These are phyloP conservation scores for Diaporthe aspalathi DNA, from an alignment of 2,329 filamentous ascomycete species.

Conservation along the genomic window DNA sequence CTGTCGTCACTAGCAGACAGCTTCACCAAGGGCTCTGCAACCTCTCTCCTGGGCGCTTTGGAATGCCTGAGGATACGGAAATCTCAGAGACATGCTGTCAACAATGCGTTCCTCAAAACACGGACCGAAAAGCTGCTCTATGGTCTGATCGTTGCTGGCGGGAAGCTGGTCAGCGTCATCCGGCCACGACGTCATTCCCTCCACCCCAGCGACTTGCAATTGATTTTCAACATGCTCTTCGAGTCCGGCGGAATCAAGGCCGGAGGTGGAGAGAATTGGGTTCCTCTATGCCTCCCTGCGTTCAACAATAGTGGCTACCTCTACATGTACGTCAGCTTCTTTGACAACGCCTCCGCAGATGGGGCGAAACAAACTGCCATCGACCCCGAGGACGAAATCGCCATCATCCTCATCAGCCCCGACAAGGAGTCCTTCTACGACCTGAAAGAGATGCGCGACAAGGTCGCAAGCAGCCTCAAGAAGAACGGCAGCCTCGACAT, in stretches of 20 bases:
- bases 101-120: slow-evolving; percentile 84
- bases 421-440: slow-evolving; percentile 95
- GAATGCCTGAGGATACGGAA: slow-evolving; percentile 95
- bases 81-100: slow-evolving; percentile 85
- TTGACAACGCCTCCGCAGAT: slow-evolving; percentile 68
- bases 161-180: slow-evolving; percentile 92
- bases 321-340: slow-evolving; percentile 99
- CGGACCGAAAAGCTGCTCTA: slow-evolving; percentile 86
- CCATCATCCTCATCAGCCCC: slow-evolving; percentile 90
- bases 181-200: slow-evolving; percentile 94
- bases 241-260: slow-evolving; percentile 92
- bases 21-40: slow-evolving; percentile 92
- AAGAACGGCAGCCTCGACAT: slow-evolving; percentile 80
- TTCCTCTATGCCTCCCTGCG: slow-evolving; percentile 92
- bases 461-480: slow-evolving; percentile 75
- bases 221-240: slow-evolving; percentile 99
- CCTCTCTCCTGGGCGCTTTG: slow-evolving; percentile 86
- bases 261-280: slow-evolving; percentile 95
- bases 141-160: slow-evolving; percentile 91
- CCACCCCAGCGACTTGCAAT: slow-evolving; percentile 92
- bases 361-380: slow-evolving; percentile 62
- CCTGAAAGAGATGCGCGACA: slow-evolving; percentile 78
- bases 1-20: slow-evolving; percentile 93
- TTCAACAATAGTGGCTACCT: slow-evolving; percentile 98
- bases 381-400: slow-evolving; percentile 82